Evolutionary conservation across 495 filamentous ascomycete species (phyloP).

Genomic region (Aspergillus conjunctus): DNA sequence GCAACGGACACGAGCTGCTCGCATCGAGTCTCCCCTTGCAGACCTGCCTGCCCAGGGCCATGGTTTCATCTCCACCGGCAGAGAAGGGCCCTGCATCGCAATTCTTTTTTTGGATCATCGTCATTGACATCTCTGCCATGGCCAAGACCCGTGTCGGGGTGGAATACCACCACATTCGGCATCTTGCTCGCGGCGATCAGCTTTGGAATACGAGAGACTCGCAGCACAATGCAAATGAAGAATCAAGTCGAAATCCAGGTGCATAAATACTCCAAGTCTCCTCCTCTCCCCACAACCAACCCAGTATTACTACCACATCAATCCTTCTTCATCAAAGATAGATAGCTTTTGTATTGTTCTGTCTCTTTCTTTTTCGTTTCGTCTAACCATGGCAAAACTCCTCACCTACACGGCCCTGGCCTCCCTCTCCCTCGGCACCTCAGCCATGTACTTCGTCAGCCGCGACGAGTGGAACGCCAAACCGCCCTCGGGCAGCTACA

Average conservation of each 20-base stretch:
- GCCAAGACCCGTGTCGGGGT: not conserved
- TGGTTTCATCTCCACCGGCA: not conserved
- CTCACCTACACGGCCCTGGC: not conserved
- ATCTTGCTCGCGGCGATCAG: not conserved
- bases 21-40: not conserved
- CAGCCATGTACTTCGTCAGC: constrained; percentile 10
- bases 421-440: not conserved
- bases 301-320: too few species aligned
- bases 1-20: not conserved
- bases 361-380: not conserved
- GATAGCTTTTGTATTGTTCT: not conserved
- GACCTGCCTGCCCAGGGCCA: not conserved
- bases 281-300: not conserved
- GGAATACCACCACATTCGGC: not conserved
- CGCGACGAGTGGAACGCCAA: constrained; percentile 6
- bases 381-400: constrained; percentile 1
- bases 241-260: not conserved
- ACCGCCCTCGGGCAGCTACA: not conserved
- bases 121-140: not conserved
- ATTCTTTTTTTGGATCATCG: not conserved
- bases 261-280: not conserved
- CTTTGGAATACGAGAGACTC: not conserved
- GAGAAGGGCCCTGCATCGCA: too few species aligned
- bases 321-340: too few species aligned
- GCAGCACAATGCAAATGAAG: too few species aligned